phyloP scores from a whole-genome alignment of 2,329 filamentous ascomycete species.

The Lachnellula subtilissima region DNA sequence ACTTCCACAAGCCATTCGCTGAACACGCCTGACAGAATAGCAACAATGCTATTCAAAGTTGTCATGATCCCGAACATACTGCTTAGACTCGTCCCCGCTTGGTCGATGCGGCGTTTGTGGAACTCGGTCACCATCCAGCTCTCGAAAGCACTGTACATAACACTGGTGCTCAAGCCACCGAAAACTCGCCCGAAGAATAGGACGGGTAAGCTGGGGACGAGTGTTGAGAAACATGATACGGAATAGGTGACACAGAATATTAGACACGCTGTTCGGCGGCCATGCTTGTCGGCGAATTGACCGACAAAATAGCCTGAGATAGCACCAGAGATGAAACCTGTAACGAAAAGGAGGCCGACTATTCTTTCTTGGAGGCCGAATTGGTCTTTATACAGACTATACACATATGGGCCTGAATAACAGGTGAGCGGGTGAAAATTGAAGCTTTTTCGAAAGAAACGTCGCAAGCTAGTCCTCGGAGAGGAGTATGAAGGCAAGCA shows the following conservation, averaged over 20 bases:
- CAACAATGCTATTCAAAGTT: constrained; percentile 50
- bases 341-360: constrained; percentile 30
- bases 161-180: constrained; percentile 50
- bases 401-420: constrained; percentile 28
- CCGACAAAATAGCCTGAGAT: constrained; percentile 31
- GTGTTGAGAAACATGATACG: constrained; percentile 47
- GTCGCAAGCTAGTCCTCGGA: constrained; percentile 23
- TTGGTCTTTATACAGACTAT: constrained; percentile 32
- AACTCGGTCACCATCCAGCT: constrained; percentile 59
- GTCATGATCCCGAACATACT: constrained; percentile 49
- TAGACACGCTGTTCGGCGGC: constrained; percentile 47
- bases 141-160: constrained; percentile 56
- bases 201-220: constrained; percentile 38
- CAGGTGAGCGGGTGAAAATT: constrained; percentile 27
- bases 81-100: constrained; percentile 41
- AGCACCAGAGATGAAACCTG: constrained; percentile 30
- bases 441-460: constrained; percentile 11
- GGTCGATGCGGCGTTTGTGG: constrained; percentile 40
- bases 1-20: constrained; percentile 47
- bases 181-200: constrained; percentile 50
- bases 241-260: constrained; percentile 51
- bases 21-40: constrained; percentile 48
- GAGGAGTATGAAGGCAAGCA: constrained; percentile 24
- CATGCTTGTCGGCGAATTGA: constrained; percentile 29
- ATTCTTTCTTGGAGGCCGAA: constrained; percentile 26